Conservation (phyloP, 768 basidiomycete genomes). For the Clitopilus hobsonii region DNA sequence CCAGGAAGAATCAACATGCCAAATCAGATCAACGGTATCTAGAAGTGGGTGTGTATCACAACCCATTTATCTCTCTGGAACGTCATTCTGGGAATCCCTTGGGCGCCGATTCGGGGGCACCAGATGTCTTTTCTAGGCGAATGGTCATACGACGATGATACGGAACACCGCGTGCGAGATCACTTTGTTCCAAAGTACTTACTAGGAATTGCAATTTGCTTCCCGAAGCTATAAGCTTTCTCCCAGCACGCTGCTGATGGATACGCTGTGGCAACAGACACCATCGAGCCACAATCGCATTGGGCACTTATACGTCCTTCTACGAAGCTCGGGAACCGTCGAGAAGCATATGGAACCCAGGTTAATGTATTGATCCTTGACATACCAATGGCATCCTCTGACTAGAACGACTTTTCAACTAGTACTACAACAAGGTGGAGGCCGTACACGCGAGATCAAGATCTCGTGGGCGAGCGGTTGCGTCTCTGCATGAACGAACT, state of each 20-base stretch:
- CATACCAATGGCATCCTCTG: neutral
- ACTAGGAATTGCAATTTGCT: neutral
- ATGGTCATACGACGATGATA: neutral
- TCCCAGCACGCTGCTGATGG: neutral
- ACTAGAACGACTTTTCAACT: neutral
- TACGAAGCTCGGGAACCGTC: neutral
- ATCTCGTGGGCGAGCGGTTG: neutral
- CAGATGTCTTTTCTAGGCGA: neutral
- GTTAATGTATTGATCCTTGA: neutral
- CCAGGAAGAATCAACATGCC: neutral
- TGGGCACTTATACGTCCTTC: neutral
- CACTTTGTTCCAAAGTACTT: neutral
- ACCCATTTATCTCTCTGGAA: neutral
- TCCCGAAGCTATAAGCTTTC: neutral
- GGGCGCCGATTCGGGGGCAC: neutral
- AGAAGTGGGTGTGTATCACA: neutral
- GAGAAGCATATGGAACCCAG: conserved; percentile 1
- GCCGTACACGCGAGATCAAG: too few species aligned
- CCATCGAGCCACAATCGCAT: neutral
- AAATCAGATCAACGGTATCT: neutral
- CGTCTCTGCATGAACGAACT: too few species aligned
- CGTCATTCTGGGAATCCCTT: neutral
- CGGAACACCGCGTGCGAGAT: neutral
- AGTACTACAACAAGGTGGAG: too few species aligned
- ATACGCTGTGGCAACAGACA: neutral